phyloP scores from a whole-genome alignment of 2,329 filamentous ascomycete species.

The Fusarium pininemorale region DNA sequence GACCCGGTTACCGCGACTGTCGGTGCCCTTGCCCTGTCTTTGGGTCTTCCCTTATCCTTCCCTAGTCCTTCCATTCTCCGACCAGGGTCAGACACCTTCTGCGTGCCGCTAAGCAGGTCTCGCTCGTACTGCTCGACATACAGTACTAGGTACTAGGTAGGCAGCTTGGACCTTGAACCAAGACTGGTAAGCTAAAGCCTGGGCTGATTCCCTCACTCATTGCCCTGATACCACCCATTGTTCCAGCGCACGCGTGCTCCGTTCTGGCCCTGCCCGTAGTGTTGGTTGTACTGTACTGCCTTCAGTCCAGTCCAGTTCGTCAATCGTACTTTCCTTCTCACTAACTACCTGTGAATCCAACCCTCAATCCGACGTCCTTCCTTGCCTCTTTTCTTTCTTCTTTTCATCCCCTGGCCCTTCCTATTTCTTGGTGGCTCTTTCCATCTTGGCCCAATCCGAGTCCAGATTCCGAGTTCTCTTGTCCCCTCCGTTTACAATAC shows the following conservation, averaged over 20 bases:
- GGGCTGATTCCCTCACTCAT: conserved; percentile 33
- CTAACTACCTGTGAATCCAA: conserved; percentile 21
- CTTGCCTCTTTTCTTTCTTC: conserved; percentile 30
- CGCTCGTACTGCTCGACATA: conserved; percentile 21
- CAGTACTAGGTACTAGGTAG: neutral
- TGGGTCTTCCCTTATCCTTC: conserved; percentile 35
- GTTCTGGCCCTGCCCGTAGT: conserved; percentile 10
- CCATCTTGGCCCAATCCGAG: conserved; percentile 29
- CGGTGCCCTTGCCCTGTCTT: conserved; percentile 31
- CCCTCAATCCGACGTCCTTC: conserved; percentile 23
- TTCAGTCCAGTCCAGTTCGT: neutral
- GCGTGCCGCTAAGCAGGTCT: conserved; percentile 36
- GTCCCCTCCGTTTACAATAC: conserved; percentile 29
- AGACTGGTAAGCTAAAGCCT: conserved; percentile 34
- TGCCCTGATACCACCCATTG: conserved; percentile 39
- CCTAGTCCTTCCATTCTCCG: conserved; percentile 36
- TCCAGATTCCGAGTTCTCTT: conserved; percentile 30
- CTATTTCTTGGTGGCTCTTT: conserved; percentile 31
- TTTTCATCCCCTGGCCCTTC: conserved; percentile 32
- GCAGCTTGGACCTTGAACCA: conserved; percentile 23
- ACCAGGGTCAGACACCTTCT: conserved; percentile 36
- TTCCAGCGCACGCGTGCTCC: conserved; percentile 38
- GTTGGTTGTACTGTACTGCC: neutral
- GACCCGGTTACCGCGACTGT: conserved; percentile 37
- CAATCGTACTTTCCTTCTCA: conserved; percentile 1